Conservation (phyloP, 768 basidiomycete genomes). For the Mycena galericulata region DNA sequence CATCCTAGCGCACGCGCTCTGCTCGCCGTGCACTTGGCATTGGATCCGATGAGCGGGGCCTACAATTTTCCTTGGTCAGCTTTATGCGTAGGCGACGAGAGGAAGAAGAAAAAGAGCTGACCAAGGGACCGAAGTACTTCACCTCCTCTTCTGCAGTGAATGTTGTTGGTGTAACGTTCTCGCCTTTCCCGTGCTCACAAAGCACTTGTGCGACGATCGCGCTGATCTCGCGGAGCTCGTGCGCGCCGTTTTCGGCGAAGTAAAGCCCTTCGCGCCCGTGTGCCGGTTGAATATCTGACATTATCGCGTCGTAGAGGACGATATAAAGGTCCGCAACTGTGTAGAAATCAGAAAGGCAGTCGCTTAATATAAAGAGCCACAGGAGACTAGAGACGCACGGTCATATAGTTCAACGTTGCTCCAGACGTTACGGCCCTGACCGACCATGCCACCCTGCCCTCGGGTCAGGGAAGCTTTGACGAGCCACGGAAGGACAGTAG, state of each 20-base stretch:
- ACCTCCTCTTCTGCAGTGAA: constrained; percentile 37
- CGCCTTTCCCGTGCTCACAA: constrained; percentile 32
- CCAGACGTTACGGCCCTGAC: constrained; percentile 28
- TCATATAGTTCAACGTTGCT: constrained; percentile 24
- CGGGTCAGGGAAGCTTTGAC: constrained; percentile 15
- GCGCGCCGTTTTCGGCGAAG: constrained; percentile 39
- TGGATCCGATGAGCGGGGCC: constrained; percentile 2
- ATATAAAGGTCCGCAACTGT: constrained; percentile 37
- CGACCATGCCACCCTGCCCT: constrained; percentile 23
- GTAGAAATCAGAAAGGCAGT: neutral
- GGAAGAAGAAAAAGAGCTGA: neutral
- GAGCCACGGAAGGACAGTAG: neutral
- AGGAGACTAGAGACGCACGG: constrained; percentile 5
- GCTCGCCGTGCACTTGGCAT: constrained; percentile 9
- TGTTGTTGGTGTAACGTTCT: constrained; percentile 24
- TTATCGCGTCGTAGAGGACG: constrained; percentile 32
- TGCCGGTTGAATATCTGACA: constrained; percentile 2
- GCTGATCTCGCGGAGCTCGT: constrained; percentile 30
- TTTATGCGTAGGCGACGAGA: neutral
- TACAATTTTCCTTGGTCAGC: neutral
- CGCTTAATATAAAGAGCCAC: neutral
- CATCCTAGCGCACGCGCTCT: constrained; percentile 16
- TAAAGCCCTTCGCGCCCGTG: constrained; percentile 41
- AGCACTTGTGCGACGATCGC: constrained; percentile 30
- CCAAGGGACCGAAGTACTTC: constrained; percentile 18